phyloP scores from a whole-genome alignment of 2,329 filamentous ascomycete species.

The Paraphoma sp. region DNA sequence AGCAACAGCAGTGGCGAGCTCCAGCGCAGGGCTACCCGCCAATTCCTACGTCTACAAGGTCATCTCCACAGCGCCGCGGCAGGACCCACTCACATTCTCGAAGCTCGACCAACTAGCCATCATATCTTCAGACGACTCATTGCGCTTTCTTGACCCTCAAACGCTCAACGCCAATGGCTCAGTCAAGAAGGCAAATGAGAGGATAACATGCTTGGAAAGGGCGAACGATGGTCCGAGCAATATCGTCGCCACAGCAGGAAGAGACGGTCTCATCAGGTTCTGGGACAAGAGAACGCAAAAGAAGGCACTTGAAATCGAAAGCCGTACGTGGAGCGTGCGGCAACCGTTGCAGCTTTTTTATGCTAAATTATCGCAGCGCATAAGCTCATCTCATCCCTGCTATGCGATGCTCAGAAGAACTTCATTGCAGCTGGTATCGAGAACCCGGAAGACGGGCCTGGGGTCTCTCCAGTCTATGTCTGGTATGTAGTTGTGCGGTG shows the following conservation, averaged over 20 bases:
- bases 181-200: constrained; percentile 63
- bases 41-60: constrained; percentile 50
- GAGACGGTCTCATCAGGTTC: constrained; percentile 70
- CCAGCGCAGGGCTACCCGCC: constrained; percentile 36
- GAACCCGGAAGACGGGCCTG: constrained; percentile 60
- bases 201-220: constrained; percentile 68
- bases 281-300: constrained; percentile 68
- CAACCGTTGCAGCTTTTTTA: too few relatives aligned
- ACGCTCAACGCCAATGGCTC: constrained; percentile 60
- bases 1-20: constrained; percentile 20
- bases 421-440: constrained; percentile 77
- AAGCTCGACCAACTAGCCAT: constrained; percentile 58
- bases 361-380: constrained; percentile 49
- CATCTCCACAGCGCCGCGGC: constrained; percentile 40
- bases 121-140: constrained; percentile 73
- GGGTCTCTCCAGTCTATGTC: constrained; percentile 46
- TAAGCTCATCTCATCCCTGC: constrained; percentile 68
- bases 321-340: constrained; percentile 29
- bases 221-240: constrained; percentile 59
- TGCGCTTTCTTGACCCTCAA: constrained; percentile 69
- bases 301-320: constrained; percentile 50
- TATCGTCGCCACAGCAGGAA: constrained; percentile 72
- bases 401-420: constrained; percentile 62
- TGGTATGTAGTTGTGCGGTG: constrained; percentile 32
- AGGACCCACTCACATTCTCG: constrained; percentile 39